Conservation (phyloP, 768 basidiomycete species). For the Coprinopsis sp. region DNA sequence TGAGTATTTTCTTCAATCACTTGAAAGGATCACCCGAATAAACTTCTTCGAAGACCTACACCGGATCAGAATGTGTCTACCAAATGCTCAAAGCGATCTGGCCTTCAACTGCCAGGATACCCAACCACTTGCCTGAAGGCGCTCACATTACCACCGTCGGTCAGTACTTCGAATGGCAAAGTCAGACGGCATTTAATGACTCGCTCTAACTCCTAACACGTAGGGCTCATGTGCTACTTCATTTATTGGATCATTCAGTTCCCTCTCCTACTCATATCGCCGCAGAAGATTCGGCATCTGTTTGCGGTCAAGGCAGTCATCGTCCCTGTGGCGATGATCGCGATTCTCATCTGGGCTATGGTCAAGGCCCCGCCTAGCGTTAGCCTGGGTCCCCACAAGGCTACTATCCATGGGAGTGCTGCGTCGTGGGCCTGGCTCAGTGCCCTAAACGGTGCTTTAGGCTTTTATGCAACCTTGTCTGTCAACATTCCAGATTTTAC, state of each 20-base stretch:
- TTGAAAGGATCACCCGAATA: background rate
- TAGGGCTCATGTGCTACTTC: conserved; percentile 72
- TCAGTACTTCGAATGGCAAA: conserved; percentile 20
- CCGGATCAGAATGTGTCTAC: conserved; percentile 70
- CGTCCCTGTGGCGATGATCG: conserved; percentile 61
- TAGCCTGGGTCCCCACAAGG: conserved; percentile 52
- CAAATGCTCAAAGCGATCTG: conserved; percentile 84
- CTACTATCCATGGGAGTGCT: conserved; percentile 46
- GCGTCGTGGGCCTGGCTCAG: conserved; percentile 78
- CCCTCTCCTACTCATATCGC: conserved; percentile 71
- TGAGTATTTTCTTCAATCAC: conserved; percentile 18
- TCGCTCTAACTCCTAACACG: background rate
- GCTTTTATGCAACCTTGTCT: conserved; percentile 65
- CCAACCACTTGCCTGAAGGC: conserved; percentile 54
- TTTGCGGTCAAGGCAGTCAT: conserved; percentile 67
- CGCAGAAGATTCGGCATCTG: conserved; percentile 70
- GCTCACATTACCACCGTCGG: conserved; percentile 64
- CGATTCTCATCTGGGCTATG: conserved; percentile 78
- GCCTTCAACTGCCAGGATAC: conserved; percentile 62
- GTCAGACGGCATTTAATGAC: background rate
- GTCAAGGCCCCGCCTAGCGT: conserved; percentile 58
- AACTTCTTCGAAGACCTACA: conserved; percentile 35
- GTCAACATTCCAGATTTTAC: conserved; percentile 89
- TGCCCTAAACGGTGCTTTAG: conserved; percentile 72
- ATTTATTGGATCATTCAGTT: conserved; percentile 76